A percentile compares a stretch with the other conserved stretches of the same genome.
These are phyloP conservation scores for Xerocomus minutiporus DNA, from an alignment of 1,284 basidiomycete species.

Conservation along the genomic window DNA sequence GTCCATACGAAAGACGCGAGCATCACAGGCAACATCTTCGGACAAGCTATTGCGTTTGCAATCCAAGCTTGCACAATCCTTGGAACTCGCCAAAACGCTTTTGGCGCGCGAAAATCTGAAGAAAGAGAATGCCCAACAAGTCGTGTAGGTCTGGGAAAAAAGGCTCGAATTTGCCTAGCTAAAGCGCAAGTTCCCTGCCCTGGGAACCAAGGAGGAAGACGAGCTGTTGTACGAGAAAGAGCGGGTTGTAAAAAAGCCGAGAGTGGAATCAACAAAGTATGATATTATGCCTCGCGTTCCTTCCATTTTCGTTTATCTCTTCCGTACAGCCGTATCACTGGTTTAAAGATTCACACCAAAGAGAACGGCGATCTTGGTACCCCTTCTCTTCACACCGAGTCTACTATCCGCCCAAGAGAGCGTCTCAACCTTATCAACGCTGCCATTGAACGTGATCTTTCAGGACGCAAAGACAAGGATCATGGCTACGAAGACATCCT, in stretches of 20 bases:
- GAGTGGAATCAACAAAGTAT: slow-evolving; percentile 39
- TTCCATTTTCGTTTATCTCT: neutral
- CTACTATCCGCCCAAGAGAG: slow-evolving; percentile 59
- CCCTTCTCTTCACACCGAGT: slow-evolving; percentile 41
- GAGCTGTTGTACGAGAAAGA: slow-evolving; percentile 79
- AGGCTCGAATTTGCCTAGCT: slow-evolving; percentile 74
- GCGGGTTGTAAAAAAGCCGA: slow-evolving; percentile 56
- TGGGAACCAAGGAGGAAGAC: slow-evolving; percentile 76
- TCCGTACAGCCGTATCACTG: slow-evolving; percentile 40
- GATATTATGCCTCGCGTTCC: slow-evolving; percentile 5
- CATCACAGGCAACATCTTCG: slow-evolving; percentile 82
- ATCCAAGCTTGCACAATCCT: slow-evolving; percentile 66
- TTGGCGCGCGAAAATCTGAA: slow-evolving; percentile 77
- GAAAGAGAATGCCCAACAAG: slow-evolving; percentile 55
- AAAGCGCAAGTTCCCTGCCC: slow-evolving; percentile 69
- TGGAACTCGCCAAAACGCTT: slow-evolving; percentile 70
- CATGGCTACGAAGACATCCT: slow-evolving; percentile 83
- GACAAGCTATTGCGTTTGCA: slow-evolving; percentile 84
- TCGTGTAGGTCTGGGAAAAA: slow-evolving; percentile 73
- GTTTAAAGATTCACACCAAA: slow-evolving; percentile 46
- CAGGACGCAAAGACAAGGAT: slow-evolving; percentile 68
- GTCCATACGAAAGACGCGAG: slow-evolving; percentile 88
- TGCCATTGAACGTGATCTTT: slow-evolving; percentile 65
- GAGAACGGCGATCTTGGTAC: slow-evolving; percentile 43
- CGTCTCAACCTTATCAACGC: slow-evolving; percentile 57